Evolutionary conservation across 1,284 basidiomycete genomes (phyloP), one percentile per base, ranked within the genome.

Genomic region (Cryptococcus wingfieldii): DNA sequence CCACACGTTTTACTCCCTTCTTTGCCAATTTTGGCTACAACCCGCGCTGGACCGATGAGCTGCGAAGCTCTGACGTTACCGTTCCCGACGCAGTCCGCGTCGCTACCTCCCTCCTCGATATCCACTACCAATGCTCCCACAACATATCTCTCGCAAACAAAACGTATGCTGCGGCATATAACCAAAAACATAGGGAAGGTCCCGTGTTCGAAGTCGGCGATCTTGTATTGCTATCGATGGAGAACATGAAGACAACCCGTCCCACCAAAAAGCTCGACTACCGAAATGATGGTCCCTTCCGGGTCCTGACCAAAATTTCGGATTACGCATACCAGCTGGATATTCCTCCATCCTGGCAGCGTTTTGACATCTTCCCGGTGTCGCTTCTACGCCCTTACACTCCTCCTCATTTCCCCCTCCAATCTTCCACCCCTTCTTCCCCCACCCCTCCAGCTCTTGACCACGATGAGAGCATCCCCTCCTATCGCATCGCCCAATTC

Each of bases 191-290:
- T 19, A 4, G 4, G 2, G 25, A 2, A 7, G 19, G 16, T 4
- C 56, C 51, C 1, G 18, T 12, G 9, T 75, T 72, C 56, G 41
- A 71, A 44, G 58, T 65, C 25, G 78, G 70, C 9, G 69, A 80
- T 25, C 60, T 70, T 6, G 77, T 80, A 8, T 79, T 72, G 72
- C 55, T 80, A 1, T 60, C 70, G 2, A 54, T 66, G 6, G 56
- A 61, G 9, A 76, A 80, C 55, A 77, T 80, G 60, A 67, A 66
- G 31, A 80, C 78, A 9, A 74, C 65, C 6, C 66, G 75, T 9
- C 79, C 79, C 0, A 70, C 77, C 5, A 58, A 71, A 54, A 80
- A 80, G 59, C 71, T 81, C 25, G 72, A 57, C 23, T 46, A 25
- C 3, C 44, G 44, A 6, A 16, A 46, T 8, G 25, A 16, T 9